Conservation (phyloP, 805 yeast species). For the Candida hungchunana region DNA sequence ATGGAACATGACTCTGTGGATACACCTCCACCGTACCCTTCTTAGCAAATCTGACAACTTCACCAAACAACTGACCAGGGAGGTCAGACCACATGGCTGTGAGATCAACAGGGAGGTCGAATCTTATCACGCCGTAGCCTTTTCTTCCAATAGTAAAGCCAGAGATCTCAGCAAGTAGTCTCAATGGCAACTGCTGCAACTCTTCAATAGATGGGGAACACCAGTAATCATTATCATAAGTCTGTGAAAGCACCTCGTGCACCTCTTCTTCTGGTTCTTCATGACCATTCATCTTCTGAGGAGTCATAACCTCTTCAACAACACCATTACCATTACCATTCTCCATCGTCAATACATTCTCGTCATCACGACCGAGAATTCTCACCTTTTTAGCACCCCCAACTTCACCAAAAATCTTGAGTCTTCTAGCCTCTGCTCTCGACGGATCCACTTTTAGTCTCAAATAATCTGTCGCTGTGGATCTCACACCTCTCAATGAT, state of each 20-base stretch:
- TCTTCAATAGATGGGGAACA: constrained; percentile 60
- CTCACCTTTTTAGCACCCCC: constrained; percentile 27
- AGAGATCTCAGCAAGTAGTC: constrained; percentile 50
- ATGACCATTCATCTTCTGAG: constrained; percentile 1
- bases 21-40: constrained; percentile 56
- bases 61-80: constrained; percentile 34
- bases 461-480: constrained; percentile 19
- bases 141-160: constrained; percentile 66
- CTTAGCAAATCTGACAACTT: constrained; percentile 42
- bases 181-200: constrained; percentile 38
- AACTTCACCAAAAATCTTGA: constrained; percentile 31
- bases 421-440: constrained; percentile 40
- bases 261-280: constrained; percentile 2
- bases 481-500: constrained; percentile 26
- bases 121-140: constrained; percentile 65
- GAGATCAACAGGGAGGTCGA: constrained; percentile 65
- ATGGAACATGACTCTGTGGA: constrained; percentile 58
- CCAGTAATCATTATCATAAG: constrained; percentile 51
- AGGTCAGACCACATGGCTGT: constrained; percentile 42
- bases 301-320: constrained; percentile 1
- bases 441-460: constrained; percentile 37
- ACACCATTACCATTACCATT: constrained; percentile 1
- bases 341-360: constrained; percentile 3
- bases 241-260: constrained; percentile 3
- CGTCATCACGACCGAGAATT: constrained; percentile 22